These are phyloP conservation scores for Zoysia japonica DNA, from an alignment of 176 grass and related monocot species.

Conservation along the genomic window DNA sequence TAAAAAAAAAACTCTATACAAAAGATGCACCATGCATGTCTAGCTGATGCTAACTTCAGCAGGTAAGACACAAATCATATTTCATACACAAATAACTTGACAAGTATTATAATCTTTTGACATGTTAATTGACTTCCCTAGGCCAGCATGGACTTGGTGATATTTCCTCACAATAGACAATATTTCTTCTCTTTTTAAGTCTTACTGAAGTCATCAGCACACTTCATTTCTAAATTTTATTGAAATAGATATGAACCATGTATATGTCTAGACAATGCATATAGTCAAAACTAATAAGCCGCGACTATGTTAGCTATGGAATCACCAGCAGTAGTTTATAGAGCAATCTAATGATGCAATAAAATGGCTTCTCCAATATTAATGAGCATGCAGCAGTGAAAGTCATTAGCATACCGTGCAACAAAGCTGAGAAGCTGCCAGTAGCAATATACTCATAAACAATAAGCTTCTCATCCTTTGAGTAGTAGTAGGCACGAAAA, in stretches of 20 bases:
- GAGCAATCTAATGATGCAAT: background rate
- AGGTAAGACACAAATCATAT: background rate
- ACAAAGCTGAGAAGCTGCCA: constrained; percentile 72
- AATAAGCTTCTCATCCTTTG: constrained; percentile 96
- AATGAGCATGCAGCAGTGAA: background rate
- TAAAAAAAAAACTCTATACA: background rate
- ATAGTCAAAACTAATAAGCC: background rate
- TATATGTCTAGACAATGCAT: background rate
- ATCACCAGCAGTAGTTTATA: background rate
- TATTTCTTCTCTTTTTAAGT: background rate
- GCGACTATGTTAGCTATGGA: background rate
- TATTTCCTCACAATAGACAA: background rate
- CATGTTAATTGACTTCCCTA: constrained; percentile 12
- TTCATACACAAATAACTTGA: background rate
- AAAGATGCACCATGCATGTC: constrained; percentile 14
- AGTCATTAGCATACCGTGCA: constrained; percentile 71
- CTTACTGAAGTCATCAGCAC: background rate
- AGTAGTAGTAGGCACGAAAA: constrained; percentile 94
- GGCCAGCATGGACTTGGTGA: constrained; percentile 4
- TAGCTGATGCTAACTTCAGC: background rate
- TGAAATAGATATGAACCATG: background rate
- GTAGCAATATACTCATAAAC: constrained; percentile 81
- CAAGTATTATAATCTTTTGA: background rate
- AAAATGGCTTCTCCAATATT: background rate
- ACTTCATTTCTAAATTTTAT: background rate